Conservation (phyloP, 108 stramenopile genomes). For the Skeletonema grethae region DNA sequence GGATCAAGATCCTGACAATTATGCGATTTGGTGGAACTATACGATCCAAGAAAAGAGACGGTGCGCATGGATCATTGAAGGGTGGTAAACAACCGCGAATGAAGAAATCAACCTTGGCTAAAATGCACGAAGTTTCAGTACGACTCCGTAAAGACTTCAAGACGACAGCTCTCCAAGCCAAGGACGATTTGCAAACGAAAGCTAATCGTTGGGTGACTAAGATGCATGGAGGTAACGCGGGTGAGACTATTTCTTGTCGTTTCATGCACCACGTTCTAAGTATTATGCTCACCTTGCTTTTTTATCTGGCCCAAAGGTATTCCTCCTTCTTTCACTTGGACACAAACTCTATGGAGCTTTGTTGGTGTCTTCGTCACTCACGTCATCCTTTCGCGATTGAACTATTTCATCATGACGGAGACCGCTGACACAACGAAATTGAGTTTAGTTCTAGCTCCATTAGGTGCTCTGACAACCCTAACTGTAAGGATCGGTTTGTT, state of each 20-base stretch:
- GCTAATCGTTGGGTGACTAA: slow-evolving; percentile 13
- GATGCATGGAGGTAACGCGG: slow-evolving; percentile 24
- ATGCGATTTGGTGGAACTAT: slow-evolving; percentile 13
- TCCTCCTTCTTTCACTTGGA: slow-evolving; percentile 39
- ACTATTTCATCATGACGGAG: slow-evolving; percentile 11
- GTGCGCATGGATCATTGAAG: neutral
- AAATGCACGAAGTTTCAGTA: neutral
- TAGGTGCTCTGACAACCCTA: slow-evolving; percentile 61
- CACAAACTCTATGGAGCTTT: slow-evolving; percentile 37
- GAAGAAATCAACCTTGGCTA: neutral
- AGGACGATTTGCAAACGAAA: slow-evolving; percentile 2
- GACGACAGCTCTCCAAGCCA: neutral
- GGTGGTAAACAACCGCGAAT: neutral
- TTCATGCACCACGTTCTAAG: neutral
- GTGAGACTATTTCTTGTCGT: neutral
- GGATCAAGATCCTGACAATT: slow-evolving; percentile 20
- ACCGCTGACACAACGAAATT: slow-evolving; percentile 16
- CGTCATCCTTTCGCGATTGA: slow-evolving; percentile 23
- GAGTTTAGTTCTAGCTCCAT: slow-evolving; percentile 30
- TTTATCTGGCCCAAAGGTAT: slow-evolving; percentile 21
- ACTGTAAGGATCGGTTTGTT: too few species aligned
- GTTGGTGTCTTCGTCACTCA: slow-evolving; percentile 41
- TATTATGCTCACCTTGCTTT: neutral
- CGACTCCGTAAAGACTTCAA: slow-evolving; percentile 4
- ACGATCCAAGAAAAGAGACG: neutral